Evolutionary conservation across 202 grass and related monocot genomes (phyloP).

Genomic region (Dendrocalamus latiflorus): DNA sequence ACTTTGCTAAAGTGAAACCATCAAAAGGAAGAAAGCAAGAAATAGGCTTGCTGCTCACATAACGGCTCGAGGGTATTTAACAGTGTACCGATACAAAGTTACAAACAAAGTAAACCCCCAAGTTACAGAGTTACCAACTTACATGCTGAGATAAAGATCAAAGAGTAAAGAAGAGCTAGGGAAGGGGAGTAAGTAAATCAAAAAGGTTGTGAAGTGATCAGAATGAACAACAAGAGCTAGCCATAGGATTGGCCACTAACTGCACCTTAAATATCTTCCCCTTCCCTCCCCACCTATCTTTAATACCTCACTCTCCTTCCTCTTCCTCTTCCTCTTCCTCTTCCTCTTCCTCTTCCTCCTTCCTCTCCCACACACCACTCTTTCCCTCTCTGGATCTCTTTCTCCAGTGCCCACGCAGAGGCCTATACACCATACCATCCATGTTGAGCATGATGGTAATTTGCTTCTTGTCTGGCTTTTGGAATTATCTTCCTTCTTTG

Average conservation of each 20-base stretch:
- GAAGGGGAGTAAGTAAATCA: neutral
- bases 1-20: constrained; percentile 18
- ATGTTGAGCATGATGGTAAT: constrained; percentile 64
- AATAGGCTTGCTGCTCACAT: neutral
- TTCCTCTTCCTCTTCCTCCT: neutral
- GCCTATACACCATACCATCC: constrained; percentile 24
- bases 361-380: constrained; percentile 33
- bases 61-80: constrained; percentile 9
- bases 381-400: constrained; percentile 47
- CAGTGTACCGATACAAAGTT: constrained; percentile 1
- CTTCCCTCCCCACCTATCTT: constrained; percentile 17
- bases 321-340: neutral
- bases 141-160: constrained; percentile 30
- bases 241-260: constrained; percentile 33
- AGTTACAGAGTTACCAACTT: neutral
- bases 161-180: neutral
- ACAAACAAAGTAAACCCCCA: constrained; percentile 11
- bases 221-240: neutral
- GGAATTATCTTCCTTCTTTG: constrained; percentile 29
- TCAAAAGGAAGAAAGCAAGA: neutral
- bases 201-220: neutral
- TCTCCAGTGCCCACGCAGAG: constrained; percentile 34
- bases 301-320: constrained; percentile 1
- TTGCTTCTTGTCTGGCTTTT: constrained; percentile 36
- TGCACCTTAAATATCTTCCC: constrained; percentile 34